Evolutionary conservation across 495 filamentous ascomycete genomes (phyloP), one percentile per base, ranked within the genome.

Genomic region (Clavariopsis aquatica): DNA sequence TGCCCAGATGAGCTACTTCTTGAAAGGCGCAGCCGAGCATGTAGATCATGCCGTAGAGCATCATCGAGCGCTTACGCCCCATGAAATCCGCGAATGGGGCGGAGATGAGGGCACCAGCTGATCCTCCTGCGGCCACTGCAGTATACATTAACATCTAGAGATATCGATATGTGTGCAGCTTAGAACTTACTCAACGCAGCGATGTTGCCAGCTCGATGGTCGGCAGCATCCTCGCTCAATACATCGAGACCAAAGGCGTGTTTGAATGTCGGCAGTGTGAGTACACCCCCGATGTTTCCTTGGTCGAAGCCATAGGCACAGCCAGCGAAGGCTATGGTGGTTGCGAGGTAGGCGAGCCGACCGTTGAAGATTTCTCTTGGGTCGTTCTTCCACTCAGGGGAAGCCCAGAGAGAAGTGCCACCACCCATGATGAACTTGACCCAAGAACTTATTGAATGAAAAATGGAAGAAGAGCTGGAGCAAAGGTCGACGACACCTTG

Each of bases 121-220:
- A 93, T 8, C 91, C 96, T 56, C 92, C 92, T 10, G 87, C 89
- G 1, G 91, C 95, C 53, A 96, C 81, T 47, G 94, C 87, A 4
- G 90, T 71, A 1, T 72, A 68, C 45, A 71, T 87, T 70, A 89
- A 80, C 10, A 89, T n/a, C n/a, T n/a, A n/a, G n/a, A 91, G 7
- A 10, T 12, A n/a, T 19, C 29, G n/a, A 19, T 26, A 55, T 10
- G 17, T 55, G 49, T 24, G 20, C 45, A 23, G n/a, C 26, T 24
- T 46, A 15, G 20, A 19, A 51, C 57, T 10, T 51, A 60, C 57
- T 60, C 45, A 60, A 34, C 22, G 57, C 41, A 51, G 57, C 57
- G 23, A 60, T 60, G 41, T 49, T 60, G 22, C 57, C 57, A 1
- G 41, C 45, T 51, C 57, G 31, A 6, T 5, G 8, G 24, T 60